Percentiles rank a stretch among this genome's conserved stretches.
phyloP scores from a whole-genome alignment of 1,284 basidiomycete species.

The Cryptococcus sp. region DNA sequence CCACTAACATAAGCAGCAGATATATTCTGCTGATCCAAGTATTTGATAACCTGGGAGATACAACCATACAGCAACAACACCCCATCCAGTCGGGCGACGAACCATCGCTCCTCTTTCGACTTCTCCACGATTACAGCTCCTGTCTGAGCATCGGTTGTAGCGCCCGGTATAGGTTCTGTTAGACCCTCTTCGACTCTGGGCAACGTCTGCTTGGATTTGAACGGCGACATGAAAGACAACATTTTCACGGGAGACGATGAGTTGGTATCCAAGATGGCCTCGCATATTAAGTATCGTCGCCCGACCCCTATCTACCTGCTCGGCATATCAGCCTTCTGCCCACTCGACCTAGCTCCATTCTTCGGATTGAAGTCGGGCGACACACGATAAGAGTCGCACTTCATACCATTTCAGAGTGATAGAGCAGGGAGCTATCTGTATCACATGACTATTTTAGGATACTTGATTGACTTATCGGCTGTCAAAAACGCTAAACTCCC shows the following conservation, averaged over 20 bases:
- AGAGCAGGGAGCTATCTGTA: too few species aligned
- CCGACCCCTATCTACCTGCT: too few species aligned
- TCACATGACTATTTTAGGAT: too few species aligned
- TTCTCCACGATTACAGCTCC: slow-evolving; percentile 26
- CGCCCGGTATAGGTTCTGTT: slow-evolving; percentile 16
- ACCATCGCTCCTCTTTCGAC: slow-evolving; percentile 27
- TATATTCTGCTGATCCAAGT: slow-evolving; percentile 22
- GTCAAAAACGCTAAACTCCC: neutral
- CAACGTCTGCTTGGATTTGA: slow-evolving; percentile 5
- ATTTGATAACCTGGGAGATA: slow-evolving; percentile 27
- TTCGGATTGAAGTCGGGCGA: too few species aligned
- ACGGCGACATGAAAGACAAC: neutral
- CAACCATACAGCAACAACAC: slow-evolving; percentile 30
- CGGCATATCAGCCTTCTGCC: too few species aligned
- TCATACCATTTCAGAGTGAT: too few species aligned
- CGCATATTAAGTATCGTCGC: too few species aligned
- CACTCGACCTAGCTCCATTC: too few species aligned
- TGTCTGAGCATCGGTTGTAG: slow-evolving; percentile 21
- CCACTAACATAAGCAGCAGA: slow-evolving; percentile 58
- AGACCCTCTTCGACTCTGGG: slow-evolving; percentile 1
- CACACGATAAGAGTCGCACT: too few species aligned
- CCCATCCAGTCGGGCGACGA: slow-evolving; percentile 36
- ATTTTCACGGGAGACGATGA: neutral
- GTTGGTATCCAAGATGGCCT: too few species aligned
- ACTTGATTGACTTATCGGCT: too few species aligned